A percentile compares a stretch with the other conserved stretches of the same genome.
Evolutionary conservation across 2,329 filamentous ascomycete species (phyloP).

Genomic region (Cryphonectria nitschkei): DNA sequence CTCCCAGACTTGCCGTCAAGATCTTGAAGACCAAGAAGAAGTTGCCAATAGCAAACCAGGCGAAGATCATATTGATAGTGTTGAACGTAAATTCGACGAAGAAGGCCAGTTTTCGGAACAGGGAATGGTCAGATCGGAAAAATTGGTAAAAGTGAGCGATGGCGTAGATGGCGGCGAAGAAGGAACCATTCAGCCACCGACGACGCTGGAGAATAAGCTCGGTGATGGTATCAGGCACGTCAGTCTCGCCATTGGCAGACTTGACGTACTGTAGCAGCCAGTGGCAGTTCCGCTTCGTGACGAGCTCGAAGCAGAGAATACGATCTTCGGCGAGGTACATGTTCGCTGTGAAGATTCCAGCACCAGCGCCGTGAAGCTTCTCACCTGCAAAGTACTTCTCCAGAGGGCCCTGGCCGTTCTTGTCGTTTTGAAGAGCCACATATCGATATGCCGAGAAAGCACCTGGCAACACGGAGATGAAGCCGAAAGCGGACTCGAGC

Average conservation of each 20-base stretch:
- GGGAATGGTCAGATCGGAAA: slow-evolving; percentile 88
- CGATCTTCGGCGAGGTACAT: slow-evolving; percentile 99
- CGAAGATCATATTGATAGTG: slow-evolving; percentile 95
- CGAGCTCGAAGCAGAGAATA: slow-evolving; percentile 97
- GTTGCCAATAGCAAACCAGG: slow-evolving; percentile 98
- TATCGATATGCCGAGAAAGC: slow-evolving; percentile 98
- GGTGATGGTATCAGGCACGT: slow-evolving; percentile 91
- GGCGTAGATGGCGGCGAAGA: slow-evolving; percentile 96
- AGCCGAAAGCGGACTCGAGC: slow-evolving; percentile 94
- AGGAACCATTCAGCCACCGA: slow-evolving; percentile 96
- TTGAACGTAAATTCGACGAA: slow-evolving; percentile 94
- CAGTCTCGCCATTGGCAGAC: slow-evolving; percentile 93
- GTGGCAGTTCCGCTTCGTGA: slow-evolving; percentile 94
- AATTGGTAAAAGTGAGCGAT: slow-evolving; percentile 96
- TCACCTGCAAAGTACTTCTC: slow-evolving; percentile 31
- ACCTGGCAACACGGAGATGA: slow-evolving; percentile 94
- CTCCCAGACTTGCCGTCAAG: slow-evolving; percentile 82
- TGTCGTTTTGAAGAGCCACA: slow-evolving; percentile 93
- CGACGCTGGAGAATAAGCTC: slow-evolving; percentile 95
- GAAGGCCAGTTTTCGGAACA: slow-evolving; percentile 86
- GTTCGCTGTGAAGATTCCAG: slow-evolving; percentile 87
- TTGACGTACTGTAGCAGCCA: slow-evolving; percentile 99
- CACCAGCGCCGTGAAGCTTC: slow-evolving; percentile 29
- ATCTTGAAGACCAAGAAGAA: slow-evolving; percentile 99
- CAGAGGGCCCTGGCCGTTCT: slow-evolving; percentile 78